Percentiles rank a stretch among this genome's conserved stretches.
Conservation (phyloP, 2,329 filamentous ascomycete species). For the Seiridium unicorne region DNA sequence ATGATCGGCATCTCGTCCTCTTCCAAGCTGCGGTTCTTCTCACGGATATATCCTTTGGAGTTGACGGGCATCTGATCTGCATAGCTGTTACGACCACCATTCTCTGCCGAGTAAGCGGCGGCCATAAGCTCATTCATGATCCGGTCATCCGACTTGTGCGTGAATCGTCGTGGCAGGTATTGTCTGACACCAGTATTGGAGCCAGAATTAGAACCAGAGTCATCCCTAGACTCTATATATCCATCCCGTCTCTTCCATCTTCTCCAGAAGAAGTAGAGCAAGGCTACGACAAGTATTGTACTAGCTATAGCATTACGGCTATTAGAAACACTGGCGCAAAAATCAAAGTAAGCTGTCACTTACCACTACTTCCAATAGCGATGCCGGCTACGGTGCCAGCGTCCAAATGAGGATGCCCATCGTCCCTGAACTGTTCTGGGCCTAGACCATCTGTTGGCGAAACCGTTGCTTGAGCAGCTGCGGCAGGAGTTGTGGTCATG, state of each 20-base stretch:
- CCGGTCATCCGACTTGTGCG: conserved; percentile 9
- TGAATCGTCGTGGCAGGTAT: neutral
- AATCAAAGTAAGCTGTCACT: neutral
- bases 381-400: conserved; percentile 2
- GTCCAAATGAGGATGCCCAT: neutral
- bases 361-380: conserved; percentile 3
- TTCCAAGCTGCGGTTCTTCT: neutral
- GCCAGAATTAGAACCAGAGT: too few species aligned
- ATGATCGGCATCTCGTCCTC: conserved; percentile 6
- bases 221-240: too few species aligned
- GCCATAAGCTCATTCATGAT: conserved; percentile 9
- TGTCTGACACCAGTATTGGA: neutral
- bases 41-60: neutral
- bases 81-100: neutral
- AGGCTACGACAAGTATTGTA: neutral
- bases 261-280: neutral
- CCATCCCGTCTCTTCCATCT: neutral
- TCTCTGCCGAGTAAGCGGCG: conserved; percentile 3
- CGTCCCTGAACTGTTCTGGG: neutral
- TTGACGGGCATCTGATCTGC: neutral
- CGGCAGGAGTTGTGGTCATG: neutral
- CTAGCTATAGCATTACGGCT: neutral
- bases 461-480: neutral
- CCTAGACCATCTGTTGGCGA: neutral
- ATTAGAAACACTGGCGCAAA: neutral